Evolutionary conservation across 345 rosid species (phyloP).

Genomic region (Theobroma cacao): DNA sequence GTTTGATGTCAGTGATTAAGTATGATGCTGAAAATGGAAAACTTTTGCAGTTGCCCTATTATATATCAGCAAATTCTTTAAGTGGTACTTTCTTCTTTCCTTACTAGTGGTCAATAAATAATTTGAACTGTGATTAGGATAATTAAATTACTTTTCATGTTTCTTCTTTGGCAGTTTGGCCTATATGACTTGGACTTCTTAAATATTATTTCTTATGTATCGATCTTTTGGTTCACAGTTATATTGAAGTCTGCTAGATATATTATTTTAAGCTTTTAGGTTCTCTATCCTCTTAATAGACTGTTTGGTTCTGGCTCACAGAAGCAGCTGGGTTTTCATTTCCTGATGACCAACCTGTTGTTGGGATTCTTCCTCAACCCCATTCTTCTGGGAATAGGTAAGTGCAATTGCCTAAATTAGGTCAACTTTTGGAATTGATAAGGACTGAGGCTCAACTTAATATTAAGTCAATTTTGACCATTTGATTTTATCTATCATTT

Average conservation of each 20-base stretch:
- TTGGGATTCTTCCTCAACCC: slow-evolving; percentile 68
- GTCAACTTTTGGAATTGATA: background rate
- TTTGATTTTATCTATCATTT: background rate
- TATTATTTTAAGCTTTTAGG: background rate
- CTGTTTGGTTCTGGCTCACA: slow-evolving; percentile 33
- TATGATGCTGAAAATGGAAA: slow-evolving; percentile 44
- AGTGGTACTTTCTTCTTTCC: slow-evolving; percentile 36
- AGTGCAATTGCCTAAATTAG: slow-evolving; percentile 18
- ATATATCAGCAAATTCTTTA: slow-evolving; percentile 38
- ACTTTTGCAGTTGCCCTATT: slow-evolving; percentile 49
- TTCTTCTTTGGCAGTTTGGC: background rate
- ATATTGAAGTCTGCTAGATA: background rate
- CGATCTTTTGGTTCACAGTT: background rate
- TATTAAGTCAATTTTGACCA: background rate
- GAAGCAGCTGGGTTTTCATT: slow-evolving; percentile 45
- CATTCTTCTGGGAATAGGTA: slow-evolving; percentile 55
- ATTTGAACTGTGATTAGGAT: background rate
- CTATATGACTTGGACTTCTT: background rate
- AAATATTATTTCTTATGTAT: background rate
- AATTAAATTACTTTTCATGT: background rate
- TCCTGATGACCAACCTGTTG: slow-evolving; percentile 43
- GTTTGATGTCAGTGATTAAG: slow-evolving; percentile 50
- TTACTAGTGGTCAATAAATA: background rate
- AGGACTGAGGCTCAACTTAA: slow-evolving; percentile 2
- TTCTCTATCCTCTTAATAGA: slow-evolving; percentile 9